Evolutionary conservation across 1,139 yeast genomes (phyloP), one percentile per base, ranked within the genome.

Genomic region (Taphrina betulina): DNA sequence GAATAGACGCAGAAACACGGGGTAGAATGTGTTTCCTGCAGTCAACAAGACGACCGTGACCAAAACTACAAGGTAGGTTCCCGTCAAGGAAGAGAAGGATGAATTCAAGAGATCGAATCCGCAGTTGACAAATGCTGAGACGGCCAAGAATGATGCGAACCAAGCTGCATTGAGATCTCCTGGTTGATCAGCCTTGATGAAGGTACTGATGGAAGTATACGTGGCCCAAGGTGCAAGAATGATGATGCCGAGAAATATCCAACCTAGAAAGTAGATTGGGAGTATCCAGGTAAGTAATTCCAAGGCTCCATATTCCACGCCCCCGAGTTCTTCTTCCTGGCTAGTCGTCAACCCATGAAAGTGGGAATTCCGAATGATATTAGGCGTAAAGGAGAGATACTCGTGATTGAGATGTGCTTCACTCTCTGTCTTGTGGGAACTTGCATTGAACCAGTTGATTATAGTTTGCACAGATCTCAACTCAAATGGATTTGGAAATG

Each of bases 301-400:
- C 57, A 86, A 77, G 0, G 98, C 88, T 52, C 96, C 78, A 67
- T 92, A 92, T 67, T 92, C 98, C 10, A 92, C 96, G 56, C 98
- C 98, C 33, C 98, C 98, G 45, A 92, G 72, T n/a, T n/a, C n/a
- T n/a, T n/a, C n/a, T n/a, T n/a, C n/a, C n/a, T n/a, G n/a, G n/a
- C n/a, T n/a, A n/a, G n/a, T n/a, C n/a, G n/a, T n/a, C n/a, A n/a
- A n/a, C n/a, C n/a, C n/a, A n/a, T n/a, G n/a, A n/a, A n/a, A n/a
- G n/a, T n/a, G n/a, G n/a, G n/a, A n/a, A n/a, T n/a, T n/a, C n/a
- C n/a, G n/a, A n/a, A n/a, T n/a, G n/a, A n/a, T n/a, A n/a, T n/a
- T n/a, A n/a, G n/a, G n/a, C n/a, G n/a, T n/a, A n/a, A n/a, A n/a
- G n/a, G n/a, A n/a, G n/a, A n/a, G n/a, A n/a, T n/a, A n/a, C n/a